A percentile compares a stretch with the other conserved stretches of the same genome.
Conservation (phyloP, 345 rosid genomes). For the Dovyalis caffra region DNA sequence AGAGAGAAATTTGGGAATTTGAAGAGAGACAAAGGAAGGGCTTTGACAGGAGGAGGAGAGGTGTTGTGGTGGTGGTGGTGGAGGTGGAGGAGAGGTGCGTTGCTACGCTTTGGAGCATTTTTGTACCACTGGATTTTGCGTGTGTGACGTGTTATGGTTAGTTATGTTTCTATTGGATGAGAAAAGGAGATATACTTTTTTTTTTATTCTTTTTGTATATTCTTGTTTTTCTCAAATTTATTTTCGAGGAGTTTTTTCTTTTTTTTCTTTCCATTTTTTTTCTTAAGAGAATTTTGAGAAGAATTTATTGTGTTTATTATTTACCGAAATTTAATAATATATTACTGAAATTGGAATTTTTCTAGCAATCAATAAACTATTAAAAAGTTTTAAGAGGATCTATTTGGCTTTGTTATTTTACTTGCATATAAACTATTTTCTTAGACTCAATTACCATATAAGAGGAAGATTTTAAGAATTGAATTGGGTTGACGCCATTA, state of each 20-base stretch:
- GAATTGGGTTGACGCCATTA: too few relatives aligned
- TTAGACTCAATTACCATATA: too few relatives aligned
- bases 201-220: not conserved
- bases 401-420: too few relatives aligned
- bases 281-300: too few relatives aligned
- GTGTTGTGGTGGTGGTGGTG: slow-evolving; percentile 9
- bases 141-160: not conserved
- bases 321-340: too few relatives aligned
- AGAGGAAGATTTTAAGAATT: too few relatives aligned
- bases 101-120: slow-evolving; percentile 17
- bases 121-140: not conserved
- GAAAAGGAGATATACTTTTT: not conserved
- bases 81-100: not conserved
- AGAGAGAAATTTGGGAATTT: slow-evolving; percentile 13
- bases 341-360: too few relatives aligned
- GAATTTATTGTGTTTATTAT: too few relatives aligned
- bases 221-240: not conserved
- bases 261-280: too few relatives aligned
- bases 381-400: too few relatives aligned
- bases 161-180: not conserved
- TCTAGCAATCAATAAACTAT: too few relatives aligned
- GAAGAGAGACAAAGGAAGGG: slow-evolving; percentile 4
- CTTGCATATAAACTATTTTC: too few relatives aligned
- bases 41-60: slow-evolving; percentile 18
- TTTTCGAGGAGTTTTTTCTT: not conserved